These are phyloP conservation scores for Trifolium pratense DNA, from an alignment of 306 rosid genomes.

Conservation along the genomic window DNA sequence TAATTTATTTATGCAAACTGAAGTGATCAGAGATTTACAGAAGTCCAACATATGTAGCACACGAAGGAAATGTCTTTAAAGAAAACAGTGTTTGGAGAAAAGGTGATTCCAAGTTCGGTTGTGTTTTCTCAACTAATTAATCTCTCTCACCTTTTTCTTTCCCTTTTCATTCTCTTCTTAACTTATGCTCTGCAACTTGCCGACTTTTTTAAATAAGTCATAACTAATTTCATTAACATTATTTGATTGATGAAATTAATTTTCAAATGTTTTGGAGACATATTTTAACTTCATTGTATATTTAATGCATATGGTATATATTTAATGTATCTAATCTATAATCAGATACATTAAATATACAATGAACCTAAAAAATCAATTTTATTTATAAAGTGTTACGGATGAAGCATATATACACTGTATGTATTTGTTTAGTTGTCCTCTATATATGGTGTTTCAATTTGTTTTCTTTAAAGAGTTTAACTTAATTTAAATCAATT, in stretches of 20 bases:
- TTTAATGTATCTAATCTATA: too few species aligned
- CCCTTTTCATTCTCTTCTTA: constrained; percentile 28
- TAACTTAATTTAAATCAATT: too few species aligned
- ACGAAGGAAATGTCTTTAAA: constrained; percentile 36
- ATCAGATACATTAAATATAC: too few species aligned
- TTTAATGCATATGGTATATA: too few species aligned
- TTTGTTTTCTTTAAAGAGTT: too few species aligned
- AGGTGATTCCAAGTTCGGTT: constrained; percentile 40
- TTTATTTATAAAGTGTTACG: too few species aligned
- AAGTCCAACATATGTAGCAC: constrained; percentile 38
- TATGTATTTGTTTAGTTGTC: too few species aligned
- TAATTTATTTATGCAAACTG: constrained; percentile 31
- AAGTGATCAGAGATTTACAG: constrained; percentile 36
- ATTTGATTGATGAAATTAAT: constrained; percentile 9
- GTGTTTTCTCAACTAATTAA: constrained; percentile 48
- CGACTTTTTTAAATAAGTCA: constrained; percentile 16
- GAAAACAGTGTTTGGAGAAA: constrained; percentile 36
- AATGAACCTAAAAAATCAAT: too few species aligned
- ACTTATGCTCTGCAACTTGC: constrained; percentile 35
- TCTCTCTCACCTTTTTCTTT: constrained; percentile 39
- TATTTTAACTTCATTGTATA: too few species aligned
- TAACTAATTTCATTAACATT: constrained; percentile 22
- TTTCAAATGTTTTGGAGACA: too few species aligned
- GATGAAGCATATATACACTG: too few species aligned
- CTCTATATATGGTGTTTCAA: too few species aligned